phyloP scores from a whole-genome alignment of 352 stramenopile genomes.

The Globisporangium nagaii region DNA sequence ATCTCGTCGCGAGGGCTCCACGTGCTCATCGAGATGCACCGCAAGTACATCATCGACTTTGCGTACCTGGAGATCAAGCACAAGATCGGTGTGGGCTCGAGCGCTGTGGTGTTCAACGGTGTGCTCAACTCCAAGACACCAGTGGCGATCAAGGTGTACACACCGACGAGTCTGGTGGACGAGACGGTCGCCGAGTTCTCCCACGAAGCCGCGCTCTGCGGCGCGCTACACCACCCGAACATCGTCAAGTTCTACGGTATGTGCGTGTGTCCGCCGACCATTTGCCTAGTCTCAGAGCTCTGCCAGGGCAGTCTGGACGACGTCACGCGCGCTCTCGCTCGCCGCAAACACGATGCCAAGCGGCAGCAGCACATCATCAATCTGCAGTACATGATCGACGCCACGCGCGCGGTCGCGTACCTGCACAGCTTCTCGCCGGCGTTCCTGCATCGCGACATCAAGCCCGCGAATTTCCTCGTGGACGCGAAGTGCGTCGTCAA shows the following conservation, averaged over 20 bases:
- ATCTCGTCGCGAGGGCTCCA: slow-evolving; percentile 61
- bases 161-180: slow-evolving; percentile 43
- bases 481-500: slow-evolving; percentile 49
- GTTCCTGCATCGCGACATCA: slow-evolving; percentile 70
- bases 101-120: slow-evolving; percentile 58
- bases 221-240: slow-evolving; percentile 68
- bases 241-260: slow-evolving; percentile 83
- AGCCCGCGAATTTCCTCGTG: slow-evolving; percentile 61
- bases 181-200: slow-evolving; percentile 76
- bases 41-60: slow-evolving; percentile 72
- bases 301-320: slow-evolving; percentile 44
- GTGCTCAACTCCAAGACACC: slow-evolving; percentile 39
- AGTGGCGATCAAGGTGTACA: slow-evolving; percentile 81
- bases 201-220: slow-evolving; percentile 70
- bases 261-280: slow-evolving; percentile 70
- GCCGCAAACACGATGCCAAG: slow-evolving; percentile 11
- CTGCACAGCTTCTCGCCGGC: slow-evolving; percentile 67
- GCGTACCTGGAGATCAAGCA: slow-evolving; percentile 49
- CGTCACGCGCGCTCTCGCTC: slow-evolving; percentile 23
- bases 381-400: slow-evolving; percentile 64
- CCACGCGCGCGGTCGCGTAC: slow-evolving; percentile 55
- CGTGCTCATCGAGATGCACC: slow-evolving; percentile 67
- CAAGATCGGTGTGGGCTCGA: slow-evolving; percentile 50
- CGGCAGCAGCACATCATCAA: slow-evolving; percentile 40
- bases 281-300: slow-evolving; percentile 63